phyloP scores from a whole-genome alignment of 805 yeast species.

The Komagataella mondaviorum region DNA sequence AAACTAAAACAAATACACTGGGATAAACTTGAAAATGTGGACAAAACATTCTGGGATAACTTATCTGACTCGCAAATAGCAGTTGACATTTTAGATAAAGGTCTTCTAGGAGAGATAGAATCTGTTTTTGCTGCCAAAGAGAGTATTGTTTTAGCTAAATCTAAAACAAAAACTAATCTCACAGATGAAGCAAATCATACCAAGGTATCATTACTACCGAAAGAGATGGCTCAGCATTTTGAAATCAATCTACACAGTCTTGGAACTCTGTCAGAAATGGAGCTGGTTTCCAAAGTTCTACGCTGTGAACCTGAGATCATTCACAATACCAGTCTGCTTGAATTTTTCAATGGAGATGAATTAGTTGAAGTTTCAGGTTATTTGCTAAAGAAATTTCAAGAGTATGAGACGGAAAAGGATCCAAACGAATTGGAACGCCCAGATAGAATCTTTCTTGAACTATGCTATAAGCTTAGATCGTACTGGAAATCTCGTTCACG shows the following conservation, averaged over 20 bases:
- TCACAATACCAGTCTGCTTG: conserved; percentile 43
- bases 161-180: conserved; percentile 14
- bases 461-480: conserved; percentile 51
- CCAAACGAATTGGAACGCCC: conserved; percentile 48
- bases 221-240: conserved; percentile 69
- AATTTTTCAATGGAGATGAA: conserved; percentile 59
- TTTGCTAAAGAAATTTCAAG: conserved; percentile 42
- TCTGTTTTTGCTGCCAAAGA: conserved; percentile 33
- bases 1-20: conserved; percentile 72
- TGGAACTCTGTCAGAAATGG: conserved; percentile 36
- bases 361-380: conserved; percentile 44
- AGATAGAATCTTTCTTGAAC: conserved; percentile 55
- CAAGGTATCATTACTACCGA: conserved; percentile 42
- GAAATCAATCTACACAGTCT: conserved; percentile 66
- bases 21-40: conserved; percentile 55
- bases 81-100: conserved; percentile 36
- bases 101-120: conserved; percentile 56
- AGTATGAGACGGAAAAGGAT: conserved; percentile 49
- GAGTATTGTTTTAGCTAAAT: conserved; percentile 4
- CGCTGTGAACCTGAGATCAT: conserved; percentile 45
- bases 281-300: conserved; percentile 39
- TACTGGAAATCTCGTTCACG: conserved; percentile 68
- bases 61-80: conserved; percentile 28
- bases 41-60: conserved; percentile 52
- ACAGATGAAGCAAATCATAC: conserved; percentile 26